Percentiles rank a stretch among this genome's conserved stretches.
phyloP scores from a whole-genome alignment of 208 protist species.

The Leishmania turanica region DNA sequence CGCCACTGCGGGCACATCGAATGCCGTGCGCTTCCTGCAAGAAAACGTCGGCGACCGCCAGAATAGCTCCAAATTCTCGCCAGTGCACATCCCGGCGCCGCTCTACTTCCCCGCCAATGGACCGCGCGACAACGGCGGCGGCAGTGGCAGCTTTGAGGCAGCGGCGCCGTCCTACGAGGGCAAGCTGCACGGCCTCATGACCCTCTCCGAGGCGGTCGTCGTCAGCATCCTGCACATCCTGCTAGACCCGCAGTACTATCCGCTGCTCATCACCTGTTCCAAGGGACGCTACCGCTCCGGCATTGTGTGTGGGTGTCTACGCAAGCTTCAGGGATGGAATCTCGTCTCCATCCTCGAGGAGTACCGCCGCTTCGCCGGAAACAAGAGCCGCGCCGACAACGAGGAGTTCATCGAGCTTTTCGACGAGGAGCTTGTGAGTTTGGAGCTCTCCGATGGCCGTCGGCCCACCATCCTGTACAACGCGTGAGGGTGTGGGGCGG shows the following conservation, averaged over 20 bases:
- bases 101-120: conserved; percentile 22
- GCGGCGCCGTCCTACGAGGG: conserved; percentile 26
- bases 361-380: conserved; percentile 96
- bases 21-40: conserved; percentile 49
- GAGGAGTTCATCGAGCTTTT: conserved; percentile 99
- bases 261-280: conserved; percentile 96
- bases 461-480: conserved; percentile 78
- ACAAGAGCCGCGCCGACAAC: conserved; percentile 94
- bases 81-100: conserved; percentile 18
- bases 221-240: conserved; percentile 95
- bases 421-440: conserved; percentile 96
- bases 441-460: conserved; percentile 61
- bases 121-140: not conserved
- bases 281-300: conserved; percentile 97
- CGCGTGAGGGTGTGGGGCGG: not conserved
- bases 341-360: conserved; percentile 98
- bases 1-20: conserved; percentile 29
- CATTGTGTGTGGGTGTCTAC: conserved; percentile 97
- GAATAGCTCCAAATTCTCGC: conserved; percentile 25
- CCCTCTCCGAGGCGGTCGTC: conserved; percentile 83
- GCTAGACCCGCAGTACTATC: conserved; percentile 95
- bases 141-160: not conserved
- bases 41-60: conserved; percentile 34
- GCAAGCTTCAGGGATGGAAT: conserved; percentile 98
- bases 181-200: conserved; percentile 58